These are phyloP conservation scores for Paecilomyces sp. DNA, from an alignment of 2,329 filamentous ascomycete genomes.

Conservation along the genomic window DNA sequence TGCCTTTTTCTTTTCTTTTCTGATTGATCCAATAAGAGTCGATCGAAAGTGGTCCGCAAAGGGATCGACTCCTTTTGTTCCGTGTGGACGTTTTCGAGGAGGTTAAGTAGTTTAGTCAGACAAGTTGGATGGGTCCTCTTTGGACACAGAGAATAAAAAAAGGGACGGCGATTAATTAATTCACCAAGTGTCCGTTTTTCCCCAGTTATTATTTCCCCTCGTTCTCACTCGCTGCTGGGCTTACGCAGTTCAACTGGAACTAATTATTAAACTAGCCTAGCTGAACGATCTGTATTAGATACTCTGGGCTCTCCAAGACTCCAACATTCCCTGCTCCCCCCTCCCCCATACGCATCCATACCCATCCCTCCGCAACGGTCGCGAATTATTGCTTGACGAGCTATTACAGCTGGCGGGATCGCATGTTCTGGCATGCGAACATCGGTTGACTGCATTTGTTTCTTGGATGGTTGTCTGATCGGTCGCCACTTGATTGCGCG, in stretches of 20 bases:
- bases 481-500: neutral
- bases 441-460: neutral
- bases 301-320: neutral
- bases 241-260: neutral
- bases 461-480: neutral
- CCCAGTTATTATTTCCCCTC: neutral
- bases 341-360: neutral
- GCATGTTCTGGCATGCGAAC: neutral
- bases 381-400: neutral
- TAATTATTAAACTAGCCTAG: neutral
- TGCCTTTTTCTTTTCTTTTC: neutral
- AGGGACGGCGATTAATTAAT: too few species aligned
- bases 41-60: neutral
- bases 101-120: neutral
- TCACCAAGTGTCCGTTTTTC: too few species aligned
- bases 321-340: neutral
- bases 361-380: too few species aligned
- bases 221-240: neutral
- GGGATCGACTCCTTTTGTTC: neutral
- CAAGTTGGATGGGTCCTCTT: neutral
- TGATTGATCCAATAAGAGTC: neutral
- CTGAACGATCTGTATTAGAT: neutral
- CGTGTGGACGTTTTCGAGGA: too few species aligned
- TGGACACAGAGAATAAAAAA: neutral
- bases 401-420: neutral